Conservation (phyloP, 352 stramenopile species). For the Blastocystis sp. region DNA sequence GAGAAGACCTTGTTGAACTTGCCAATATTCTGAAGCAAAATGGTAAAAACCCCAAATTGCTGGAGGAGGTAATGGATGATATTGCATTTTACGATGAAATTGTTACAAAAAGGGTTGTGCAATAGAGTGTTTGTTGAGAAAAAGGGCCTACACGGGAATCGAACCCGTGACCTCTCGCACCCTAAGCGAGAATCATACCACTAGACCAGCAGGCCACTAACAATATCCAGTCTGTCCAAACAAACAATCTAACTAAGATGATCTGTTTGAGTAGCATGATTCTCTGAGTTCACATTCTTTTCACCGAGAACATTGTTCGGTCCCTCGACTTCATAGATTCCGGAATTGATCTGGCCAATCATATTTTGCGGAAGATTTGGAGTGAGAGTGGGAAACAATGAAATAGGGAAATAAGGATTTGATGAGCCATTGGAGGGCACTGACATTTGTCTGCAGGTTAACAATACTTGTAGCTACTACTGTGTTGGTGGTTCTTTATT, state of each 20-base stretch:
- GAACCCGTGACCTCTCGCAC: conserved; percentile 60
- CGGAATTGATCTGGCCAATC: background rate
- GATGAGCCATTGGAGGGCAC: background rate
- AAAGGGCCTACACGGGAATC: conserved; percentile 60
- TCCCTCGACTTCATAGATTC: background rate
- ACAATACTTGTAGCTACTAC: background rate
- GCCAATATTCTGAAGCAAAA: conserved; percentile 14
- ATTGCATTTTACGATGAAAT: conserved; percentile 25
- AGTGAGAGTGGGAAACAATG: background rate
- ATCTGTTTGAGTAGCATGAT: background rate
- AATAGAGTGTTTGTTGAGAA: conserved; percentile 9
- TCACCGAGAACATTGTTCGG: background rate
- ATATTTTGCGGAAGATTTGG: background rate
- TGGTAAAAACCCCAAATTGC: conserved; percentile 6
- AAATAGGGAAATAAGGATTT: background rate
- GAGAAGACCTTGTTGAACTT: background rate
- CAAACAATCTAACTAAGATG: background rate
- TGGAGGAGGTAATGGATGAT: background rate
- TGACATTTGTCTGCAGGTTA: background rate
- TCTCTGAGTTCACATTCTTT: background rate
- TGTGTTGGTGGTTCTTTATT: background rate
- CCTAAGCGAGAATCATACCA: conserved; percentile 62
- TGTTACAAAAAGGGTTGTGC: background rate
- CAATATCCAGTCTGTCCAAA: background rate
- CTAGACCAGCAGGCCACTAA: conserved; percentile 49